phyloP scores from a whole-genome alignment of 2,329 filamentous ascomycete species.

The Chrysosporium keratinophilum region DNA sequence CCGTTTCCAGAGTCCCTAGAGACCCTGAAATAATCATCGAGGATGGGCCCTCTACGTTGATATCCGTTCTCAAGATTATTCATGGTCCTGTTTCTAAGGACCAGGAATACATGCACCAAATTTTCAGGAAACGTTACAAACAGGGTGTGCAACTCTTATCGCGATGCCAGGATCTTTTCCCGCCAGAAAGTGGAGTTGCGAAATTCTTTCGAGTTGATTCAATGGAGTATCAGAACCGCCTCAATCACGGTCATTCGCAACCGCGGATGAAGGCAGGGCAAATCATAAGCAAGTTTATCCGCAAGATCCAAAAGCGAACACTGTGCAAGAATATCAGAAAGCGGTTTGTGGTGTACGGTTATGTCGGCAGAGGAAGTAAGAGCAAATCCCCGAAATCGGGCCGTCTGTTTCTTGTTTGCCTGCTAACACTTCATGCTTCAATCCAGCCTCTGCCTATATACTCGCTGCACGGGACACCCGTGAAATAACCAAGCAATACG shows the following conservation, averaged over 20 bases:
- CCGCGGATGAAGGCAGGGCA: background rate
- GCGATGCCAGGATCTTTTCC: conserved; percentile 2
- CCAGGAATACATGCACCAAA: background rate
- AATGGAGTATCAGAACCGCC: background rate
- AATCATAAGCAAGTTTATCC: background rate
- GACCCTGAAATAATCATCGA: background rate
- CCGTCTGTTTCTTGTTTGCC: background rate
- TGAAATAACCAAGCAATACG: conserved; percentile 8
- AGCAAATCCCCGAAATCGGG: background rate
- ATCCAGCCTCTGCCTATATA: background rate
- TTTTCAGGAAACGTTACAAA: conserved; percentile 7
- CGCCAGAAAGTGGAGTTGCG: background rate
- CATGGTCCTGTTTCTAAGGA: background rate
- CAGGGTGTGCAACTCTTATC: background rate
- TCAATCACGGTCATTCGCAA: background rate
- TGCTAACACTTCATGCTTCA: background rate
- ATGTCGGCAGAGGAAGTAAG: conserved; percentile 13
- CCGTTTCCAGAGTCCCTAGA: background rate
- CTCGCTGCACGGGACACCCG: background rate
- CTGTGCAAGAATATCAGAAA: conserved; percentile 7
- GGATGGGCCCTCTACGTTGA: too few species aligned
- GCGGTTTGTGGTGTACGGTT: conserved; percentile 12
- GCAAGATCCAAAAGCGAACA: background rate
- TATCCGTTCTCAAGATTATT: background rate
- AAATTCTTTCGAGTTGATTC: conserved; percentile 1